A percentile compares a stretch with the other conserved stretches of the same genome.
Conservation (phyloP, 2,329 filamentous ascomycete genomes). For the Aaosphaeria arxii region DNA sequence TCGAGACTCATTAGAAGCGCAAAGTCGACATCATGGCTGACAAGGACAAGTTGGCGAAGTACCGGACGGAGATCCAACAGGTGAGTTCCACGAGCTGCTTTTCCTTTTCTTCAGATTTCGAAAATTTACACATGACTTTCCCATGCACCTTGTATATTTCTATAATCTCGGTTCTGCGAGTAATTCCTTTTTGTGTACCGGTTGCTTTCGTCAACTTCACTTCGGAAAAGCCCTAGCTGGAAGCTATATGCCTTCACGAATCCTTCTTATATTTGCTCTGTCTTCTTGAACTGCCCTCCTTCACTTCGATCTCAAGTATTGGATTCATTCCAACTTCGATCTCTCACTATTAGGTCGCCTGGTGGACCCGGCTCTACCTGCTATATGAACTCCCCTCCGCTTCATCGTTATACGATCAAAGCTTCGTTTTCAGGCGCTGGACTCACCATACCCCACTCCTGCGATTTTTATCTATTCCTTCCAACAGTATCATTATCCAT, state of each 20-base stretch:
- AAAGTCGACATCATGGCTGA: slow-evolving; percentile 60
- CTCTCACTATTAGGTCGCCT: too few relatives aligned
- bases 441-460: background rate
- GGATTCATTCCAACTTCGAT: too few relatives aligned
- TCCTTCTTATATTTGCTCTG: too few relatives aligned
- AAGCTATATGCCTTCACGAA: too few relatives aligned
- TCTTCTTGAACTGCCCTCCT: too few relatives aligned
- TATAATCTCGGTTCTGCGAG: too few relatives aligned
- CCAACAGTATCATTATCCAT: background rate
- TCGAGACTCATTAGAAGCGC: too few relatives aligned
- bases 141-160: background rate
- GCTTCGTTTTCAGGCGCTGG: background rate
- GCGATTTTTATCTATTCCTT: background rate
- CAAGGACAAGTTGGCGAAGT: slow-evolving; percentile 76
- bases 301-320: too few relatives aligned
- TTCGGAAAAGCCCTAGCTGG: too few relatives aligned
- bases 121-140: background rate
- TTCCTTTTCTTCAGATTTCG: slow-evolving; percentile 1
- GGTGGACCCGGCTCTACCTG: background rate
- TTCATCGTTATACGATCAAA: background rate
- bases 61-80: slow-evolving; percentile 98
- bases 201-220: background rate
- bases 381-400: background rate
- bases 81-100: slow-evolving; percentile 48
- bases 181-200: background rate